Base-by-base conservation (phyloP, 208 protist genomes). In the Leishmania arabica region DNA sequence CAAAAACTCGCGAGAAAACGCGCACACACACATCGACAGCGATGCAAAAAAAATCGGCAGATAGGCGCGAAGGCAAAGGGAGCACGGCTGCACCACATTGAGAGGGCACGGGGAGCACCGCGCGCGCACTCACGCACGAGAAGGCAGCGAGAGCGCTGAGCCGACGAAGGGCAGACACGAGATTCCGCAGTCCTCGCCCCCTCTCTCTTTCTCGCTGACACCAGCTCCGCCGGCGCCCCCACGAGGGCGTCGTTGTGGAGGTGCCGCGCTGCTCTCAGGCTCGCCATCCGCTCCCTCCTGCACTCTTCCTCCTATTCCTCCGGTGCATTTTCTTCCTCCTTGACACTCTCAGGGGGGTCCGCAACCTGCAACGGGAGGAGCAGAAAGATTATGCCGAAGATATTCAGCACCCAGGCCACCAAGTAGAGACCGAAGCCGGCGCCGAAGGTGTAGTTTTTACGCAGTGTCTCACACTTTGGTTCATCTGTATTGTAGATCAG, bases 341-440 rank as follows among this genome's bases (percentile, higher is more conserved):
- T 0, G 54, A 4, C 54, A 24, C 54, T 24, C 17, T 58, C 54
- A 27, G 54, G 3, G 54, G 54, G 2, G 6, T 24, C 54, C 0
- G 6, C 17, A 24, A 15, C 3, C 15, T 21, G 1, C 11, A 15
- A 24, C 5, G 54, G 17, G 4, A 58, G 54, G 4, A 58, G 19
- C 54, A 60, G 21, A 4, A 60, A 0, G 54, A 60, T 4, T 9
- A 60, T 60, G 54, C 2, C 19, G 19, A 60, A 0, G 19, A 60
- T 1, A 27, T 27, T 17, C 54, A 60, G 54, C 1, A 17, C 13
- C 54, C 54, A 60, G 19, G 54, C 54, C 19, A 8, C 21, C 54
- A 60, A 37, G 37, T 37, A 56, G 42, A 89, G 81, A 19, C 62
- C 86, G n/a, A 90, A 88, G 40, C 89, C 82, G 4, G 79, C 81